phyloP scores from a whole-genome alignment of 2,329 filamentous ascomycete species.

The Metarhizium rileyi region DNA sequence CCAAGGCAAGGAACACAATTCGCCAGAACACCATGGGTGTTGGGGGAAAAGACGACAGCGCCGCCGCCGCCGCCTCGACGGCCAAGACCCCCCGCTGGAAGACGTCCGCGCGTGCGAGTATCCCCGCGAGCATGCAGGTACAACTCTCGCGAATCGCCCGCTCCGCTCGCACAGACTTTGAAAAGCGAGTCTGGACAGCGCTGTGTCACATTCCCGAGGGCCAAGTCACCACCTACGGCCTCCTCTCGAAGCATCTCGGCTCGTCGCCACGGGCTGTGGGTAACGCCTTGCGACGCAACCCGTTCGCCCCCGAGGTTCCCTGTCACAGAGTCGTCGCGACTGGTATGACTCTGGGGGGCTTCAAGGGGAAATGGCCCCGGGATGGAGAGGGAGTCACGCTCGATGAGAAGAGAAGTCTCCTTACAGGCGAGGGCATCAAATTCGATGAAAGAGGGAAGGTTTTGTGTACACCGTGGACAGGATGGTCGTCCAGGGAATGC shows the following conservation, averaged over 20 bases:
- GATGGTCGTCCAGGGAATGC: conserved; percentile 22
- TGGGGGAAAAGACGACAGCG: neutral
- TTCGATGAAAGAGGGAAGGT: conserved; percentile 53
- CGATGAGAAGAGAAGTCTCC: conserved; percentile 51
- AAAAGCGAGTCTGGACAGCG: conserved; percentile 57
- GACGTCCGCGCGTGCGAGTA: neutral
- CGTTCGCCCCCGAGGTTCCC: conserved; percentile 72
- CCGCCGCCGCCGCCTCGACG: neutral
- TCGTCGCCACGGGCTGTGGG: conserved; percentile 71
- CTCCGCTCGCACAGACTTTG: conserved; percentile 40
- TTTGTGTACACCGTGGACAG: conserved; percentile 44
- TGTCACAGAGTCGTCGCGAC: conserved; percentile 74
- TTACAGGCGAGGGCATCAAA: conserved; percentile 53
- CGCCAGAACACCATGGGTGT: too few relatives aligned
- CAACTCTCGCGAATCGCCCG: conserved; percentile 36
- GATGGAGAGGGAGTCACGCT: conserved; percentile 53
- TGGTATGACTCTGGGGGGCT: conserved; percentile 61
- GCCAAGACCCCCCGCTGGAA: conserved; percentile 1
- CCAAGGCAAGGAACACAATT: too few relatives aligned
- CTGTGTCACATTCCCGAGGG: conserved; percentile 71
- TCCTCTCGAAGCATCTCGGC: conserved; percentile 55
- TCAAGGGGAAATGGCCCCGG: conserved; percentile 56
- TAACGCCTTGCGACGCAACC: conserved; percentile 67
- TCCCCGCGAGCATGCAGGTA: conserved; percentile 20
- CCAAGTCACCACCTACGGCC: conserved; percentile 66